phyloP scores from a whole-genome alignment of 75 land plant genomes.

The Pinus taeda region DNA sequence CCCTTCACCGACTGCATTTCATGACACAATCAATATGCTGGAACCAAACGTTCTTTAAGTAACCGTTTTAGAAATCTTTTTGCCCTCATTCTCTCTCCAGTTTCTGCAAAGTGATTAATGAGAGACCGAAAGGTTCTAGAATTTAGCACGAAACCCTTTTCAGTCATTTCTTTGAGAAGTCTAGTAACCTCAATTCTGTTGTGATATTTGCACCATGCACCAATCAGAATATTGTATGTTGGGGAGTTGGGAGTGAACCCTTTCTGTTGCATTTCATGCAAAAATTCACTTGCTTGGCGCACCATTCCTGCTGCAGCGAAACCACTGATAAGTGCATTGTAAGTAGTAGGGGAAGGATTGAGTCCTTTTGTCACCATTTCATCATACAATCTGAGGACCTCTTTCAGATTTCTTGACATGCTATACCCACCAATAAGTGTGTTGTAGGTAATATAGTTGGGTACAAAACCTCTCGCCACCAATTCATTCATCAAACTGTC shows the following conservation, averaged over 20 bases:
- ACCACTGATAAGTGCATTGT: conserved; percentile 69
- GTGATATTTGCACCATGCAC: conserved; percentile 65
- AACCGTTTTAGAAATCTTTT: conserved; percentile 20
- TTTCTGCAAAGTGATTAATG: conserved; percentile 32
- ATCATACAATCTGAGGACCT: conserved; percentile 51
- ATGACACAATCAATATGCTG: neutral
- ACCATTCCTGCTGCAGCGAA: conserved; percentile 61
- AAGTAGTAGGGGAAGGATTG: conserved; percentile 61
- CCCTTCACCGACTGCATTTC: neutral
- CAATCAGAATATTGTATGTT: conserved; percentile 74
- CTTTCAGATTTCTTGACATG: conserved; percentile 56
- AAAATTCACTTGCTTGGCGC: conserved; percentile 55
- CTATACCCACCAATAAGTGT: conserved; percentile 57
- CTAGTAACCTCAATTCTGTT: conserved; percentile 36
- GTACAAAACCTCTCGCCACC: conserved; percentile 50
- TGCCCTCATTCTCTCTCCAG: conserved; percentile 33
- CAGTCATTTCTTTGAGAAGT: conserved; percentile 39
- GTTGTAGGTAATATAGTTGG: conserved; percentile 58
- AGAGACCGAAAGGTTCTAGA: conserved; percentile 31
- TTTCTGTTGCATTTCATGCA: conserved; percentile 63
- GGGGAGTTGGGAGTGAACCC: conserved; percentile 51
- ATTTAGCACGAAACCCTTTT: conserved; percentile 35
- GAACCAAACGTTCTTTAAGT: conserved; percentile 13
- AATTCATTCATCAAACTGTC: conserved; percentile 49
- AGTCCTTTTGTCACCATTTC: conserved; percentile 70